Conservation (phyloP, 177 flowering plant genomes). For the Vitis hybrid region DNA sequence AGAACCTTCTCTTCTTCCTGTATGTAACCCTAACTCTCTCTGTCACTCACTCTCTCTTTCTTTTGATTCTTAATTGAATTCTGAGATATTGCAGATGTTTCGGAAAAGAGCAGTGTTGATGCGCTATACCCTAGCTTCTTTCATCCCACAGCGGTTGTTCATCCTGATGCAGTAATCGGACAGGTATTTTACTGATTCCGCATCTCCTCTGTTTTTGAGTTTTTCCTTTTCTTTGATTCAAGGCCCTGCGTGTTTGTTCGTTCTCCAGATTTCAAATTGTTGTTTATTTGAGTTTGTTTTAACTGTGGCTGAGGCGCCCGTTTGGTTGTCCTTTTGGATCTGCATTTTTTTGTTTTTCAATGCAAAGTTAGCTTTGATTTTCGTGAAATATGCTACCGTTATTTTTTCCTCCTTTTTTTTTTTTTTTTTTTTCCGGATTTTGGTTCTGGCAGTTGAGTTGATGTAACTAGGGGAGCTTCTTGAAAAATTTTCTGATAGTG, state of each 20-base stretch:
- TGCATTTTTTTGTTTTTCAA: too few species aligned
- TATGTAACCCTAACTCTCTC: slow-evolving; percentile 1
- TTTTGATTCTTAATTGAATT: background rate
- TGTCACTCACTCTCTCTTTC: slow-evolving; percentile 5
- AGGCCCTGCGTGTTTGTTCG: background rate
- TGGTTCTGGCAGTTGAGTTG: background rate
- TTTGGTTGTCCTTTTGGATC: too few species aligned
- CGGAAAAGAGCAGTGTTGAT: slow-evolving; percentile 15
- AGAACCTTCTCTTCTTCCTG: background rate
- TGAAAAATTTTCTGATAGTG: background rate
- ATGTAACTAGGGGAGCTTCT: background rate
- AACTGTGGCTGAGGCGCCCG: background rate
- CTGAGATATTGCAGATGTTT: slow-evolving; percentile 16
- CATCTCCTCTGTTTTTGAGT: background rate
- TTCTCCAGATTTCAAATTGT: background rate
- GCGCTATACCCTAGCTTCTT: slow-evolving; percentile 22
- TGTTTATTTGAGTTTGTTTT: background rate
- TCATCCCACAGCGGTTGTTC: slow-evolving; percentile 61
- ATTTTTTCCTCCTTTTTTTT: too few species aligned
- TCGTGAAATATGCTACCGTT: too few species aligned
- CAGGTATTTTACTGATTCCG: slow-evolving; percentile 35
- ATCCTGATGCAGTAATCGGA: slow-evolving; percentile 60
- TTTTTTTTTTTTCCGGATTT: too few species aligned
- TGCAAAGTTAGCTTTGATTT: too few species aligned
- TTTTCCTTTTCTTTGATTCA: background rate